phyloP scores from a whole-genome alignment of 2,329 filamentous ascomycete species.

The Trichoderma gracile region DNA sequence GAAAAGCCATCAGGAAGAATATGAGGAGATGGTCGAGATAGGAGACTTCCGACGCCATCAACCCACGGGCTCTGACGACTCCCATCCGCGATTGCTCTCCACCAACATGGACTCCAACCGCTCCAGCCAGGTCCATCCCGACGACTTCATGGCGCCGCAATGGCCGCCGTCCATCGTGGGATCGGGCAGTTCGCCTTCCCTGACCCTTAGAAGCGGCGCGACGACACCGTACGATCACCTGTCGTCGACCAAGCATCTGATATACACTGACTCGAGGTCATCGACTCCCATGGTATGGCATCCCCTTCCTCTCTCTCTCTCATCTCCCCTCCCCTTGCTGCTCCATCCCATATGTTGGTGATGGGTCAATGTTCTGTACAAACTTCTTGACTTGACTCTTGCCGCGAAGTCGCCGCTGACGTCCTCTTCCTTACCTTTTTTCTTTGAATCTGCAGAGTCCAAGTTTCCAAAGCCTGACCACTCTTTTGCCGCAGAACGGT shows the following conservation, averaged over 20 bases:
- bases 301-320: background rate
- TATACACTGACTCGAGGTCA: constrained; percentile 36
- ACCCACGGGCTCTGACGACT: constrained; percentile 25
- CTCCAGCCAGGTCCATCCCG: constrained; percentile 22
- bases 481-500: constrained; percentile 40
- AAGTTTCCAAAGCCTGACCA: constrained; percentile 46
- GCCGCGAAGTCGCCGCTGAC: constrained; percentile 25
- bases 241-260: constrained; percentile 28
- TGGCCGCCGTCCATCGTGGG: constrained; percentile 33
- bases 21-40: constrained; percentile 31
- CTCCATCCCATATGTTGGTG: background rate
- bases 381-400: constrained; percentile 7
- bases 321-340: background rate
- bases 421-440: constrained; percentile 8
- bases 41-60: constrained; percentile 27
- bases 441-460: constrained; percentile 39
- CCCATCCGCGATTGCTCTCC: constrained; percentile 16
- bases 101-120: constrained; percentile 26
- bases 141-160: constrained; percentile 31
- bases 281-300: constrained; percentile 35
- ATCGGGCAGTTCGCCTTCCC: constrained; percentile 33
- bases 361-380: background rate
- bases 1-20: constrained; percentile 29
- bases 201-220: constrained; percentile 32
- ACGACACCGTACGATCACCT: constrained; percentile 31